Evolutionary conservation across 495 filamentous ascomycete genomes (phyloP), one percentile per base, ranked within the genome.

Genomic region (Usnea hakonensis): DNA sequence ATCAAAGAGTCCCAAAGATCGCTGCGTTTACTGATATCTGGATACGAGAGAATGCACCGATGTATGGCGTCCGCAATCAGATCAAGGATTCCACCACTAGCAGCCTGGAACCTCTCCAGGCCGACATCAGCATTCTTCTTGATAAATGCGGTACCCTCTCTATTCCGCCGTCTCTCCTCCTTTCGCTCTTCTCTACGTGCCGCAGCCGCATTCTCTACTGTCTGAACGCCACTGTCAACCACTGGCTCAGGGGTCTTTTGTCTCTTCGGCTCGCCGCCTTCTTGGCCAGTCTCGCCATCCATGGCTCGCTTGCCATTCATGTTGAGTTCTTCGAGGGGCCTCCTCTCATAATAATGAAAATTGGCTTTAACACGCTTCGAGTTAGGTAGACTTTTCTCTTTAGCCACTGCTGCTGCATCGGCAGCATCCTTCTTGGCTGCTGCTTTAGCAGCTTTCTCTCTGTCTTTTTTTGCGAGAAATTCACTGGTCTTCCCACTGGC

Each of bases 1-100:
- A 95, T 83, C 43, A 98, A 68, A 60, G 83, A 87, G 70, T 97
- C 91, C 94, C 94, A 98, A 19, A 95, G 85, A 40, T 89, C 85
- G 37, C 86, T 85, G 19, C 94, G 85, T 74, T 88, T 89, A 57
- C 86, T 85, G 33, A 87, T 82, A 53, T 95, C 89, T 9, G 87
- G 85, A 44, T 95, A 88, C 28, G 83, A 78, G 57, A 89, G 83
- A 55, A 98, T 86, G 1, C 87, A 84, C 37, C 86, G 84, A 74
- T 96, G 89, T 57, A 97, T 85, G 38, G 87, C 83, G 58, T 89
- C 86, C 1, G 89, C 90, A 60, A 97, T 87, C 46, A 82, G 81
- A 64, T 93, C 86, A 6, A 97, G 78, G 44, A 95, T 85, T 1
- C 81, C 79, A 54, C 84, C 83, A 54, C 81, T 86, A 0, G 90